phyloP scores from a whole-genome alignment of 257 asterid species.

The Plectranthus barbatus region DNA sequence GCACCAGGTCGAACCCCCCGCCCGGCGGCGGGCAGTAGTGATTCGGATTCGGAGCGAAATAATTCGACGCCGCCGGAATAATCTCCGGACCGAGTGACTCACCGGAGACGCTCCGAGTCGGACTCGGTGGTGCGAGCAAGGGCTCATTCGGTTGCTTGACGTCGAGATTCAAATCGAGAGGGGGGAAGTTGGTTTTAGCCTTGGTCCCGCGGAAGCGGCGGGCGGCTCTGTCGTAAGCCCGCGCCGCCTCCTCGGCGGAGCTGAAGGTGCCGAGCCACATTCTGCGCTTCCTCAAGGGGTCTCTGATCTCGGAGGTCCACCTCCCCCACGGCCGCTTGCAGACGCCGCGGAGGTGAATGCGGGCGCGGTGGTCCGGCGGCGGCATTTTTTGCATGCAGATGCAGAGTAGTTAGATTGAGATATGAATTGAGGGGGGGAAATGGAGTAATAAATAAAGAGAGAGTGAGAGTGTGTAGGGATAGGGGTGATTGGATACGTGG shows the following conservation, averaged over 20 bases:
- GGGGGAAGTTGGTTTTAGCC: slow-evolving; percentile 23
- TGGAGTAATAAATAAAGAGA: background rate
- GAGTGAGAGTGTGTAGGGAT: background rate
- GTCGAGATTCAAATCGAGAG: background rate
- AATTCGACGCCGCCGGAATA: background rate
- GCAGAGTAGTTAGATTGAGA: too few species aligned
- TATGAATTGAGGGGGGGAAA: background rate
- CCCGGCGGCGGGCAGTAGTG: background rate
- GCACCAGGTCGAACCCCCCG: background rate
- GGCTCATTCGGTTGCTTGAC: background rate
- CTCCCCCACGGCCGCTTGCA: slow-evolving; percentile 16
- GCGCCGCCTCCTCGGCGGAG: slow-evolving; percentile 25
- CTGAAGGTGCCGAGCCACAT: slow-evolving; percentile 19
- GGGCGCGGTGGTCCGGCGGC: background rate
- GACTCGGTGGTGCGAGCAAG: background rate
- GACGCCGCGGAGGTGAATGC: slow-evolving; percentile 3
- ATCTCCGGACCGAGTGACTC: background rate
- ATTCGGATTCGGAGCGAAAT: too few species aligned
- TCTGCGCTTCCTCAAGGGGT: slow-evolving; percentile 16
- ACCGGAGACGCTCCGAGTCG: too few species aligned
- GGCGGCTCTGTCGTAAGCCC: slow-evolving; percentile 27
- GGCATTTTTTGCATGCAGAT: slow-evolving; percentile 1
- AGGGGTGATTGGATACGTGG: slow-evolving; percentile 1
- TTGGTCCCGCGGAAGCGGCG: slow-evolving; percentile 15
- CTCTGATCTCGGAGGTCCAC: slow-evolving; percentile 17